Evolutionary conservation across 1,284 basidiomycete species (phyloP), one percentile per base, ranked within the genome.

Genomic region (Psilocybe mexicana): DNA sequence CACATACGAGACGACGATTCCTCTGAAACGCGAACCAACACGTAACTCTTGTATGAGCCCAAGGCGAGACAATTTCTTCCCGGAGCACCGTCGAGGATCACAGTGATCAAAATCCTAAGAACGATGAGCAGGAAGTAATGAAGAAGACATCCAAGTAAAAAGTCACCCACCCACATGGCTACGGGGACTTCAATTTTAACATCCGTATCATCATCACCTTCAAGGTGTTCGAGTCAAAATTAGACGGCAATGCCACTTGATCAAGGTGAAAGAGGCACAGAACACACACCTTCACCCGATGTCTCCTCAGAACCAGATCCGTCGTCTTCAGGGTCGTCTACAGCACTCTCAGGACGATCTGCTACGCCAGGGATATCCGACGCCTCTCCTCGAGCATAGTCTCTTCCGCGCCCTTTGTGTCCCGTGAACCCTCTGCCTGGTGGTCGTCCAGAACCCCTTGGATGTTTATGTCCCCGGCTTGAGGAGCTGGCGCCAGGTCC

Each of bases 51-150:
- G 87, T 69, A 98, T 92, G 35, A 98, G 77, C 0, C 93, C 93
- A 23, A 95, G 81, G 3, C 96, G 80, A 0, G 93, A 80, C 0
- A 99, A 84, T 70, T 95, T 96, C 79, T 98, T 98, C 10, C 96
- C 96, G 6, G 93, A 96, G 69, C 96, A 99, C 38, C 94, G 86
- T 52, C 87, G 87, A 0, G 96, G 96, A 72, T 99, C 96, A 72
- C 96, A 98, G 71, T 98, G 96, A 70, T 94, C 90, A 72, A 99
- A 98, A 72, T 98, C 96, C 93, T 94, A 61, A 30, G 18, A 44
- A 14, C 2, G 30, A 33, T 12, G n/a, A 28, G 3, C 2, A 53
- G 28, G 23, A 35, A 10, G 11, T 8, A 18, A 24, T 24, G 8
- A 18, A 43, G n/a, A 8, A 42, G 18, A 48, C 26, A 42, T 43